Base-by-base conservation (phyloP, 768 basidiomycete genomes). In the Termitomyces sp. region DNA sequence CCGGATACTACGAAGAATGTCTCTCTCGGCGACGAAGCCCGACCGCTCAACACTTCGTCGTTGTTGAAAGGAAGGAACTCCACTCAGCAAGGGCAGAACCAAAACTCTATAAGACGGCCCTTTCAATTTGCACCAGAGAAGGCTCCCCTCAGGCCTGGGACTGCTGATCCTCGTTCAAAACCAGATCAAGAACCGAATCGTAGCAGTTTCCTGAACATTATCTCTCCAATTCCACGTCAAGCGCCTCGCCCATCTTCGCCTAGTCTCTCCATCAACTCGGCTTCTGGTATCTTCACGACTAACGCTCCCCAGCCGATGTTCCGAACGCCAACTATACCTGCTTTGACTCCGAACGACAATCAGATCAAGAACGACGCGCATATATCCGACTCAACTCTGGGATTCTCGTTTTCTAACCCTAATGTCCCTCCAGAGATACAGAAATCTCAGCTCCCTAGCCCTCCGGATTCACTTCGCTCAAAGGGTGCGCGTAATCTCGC, bases 211-310 rank as follows among this genome's bases (percentile, higher is more conserved):
- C 31, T 60, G 34, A 42, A 55, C 37, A 60, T 69, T 19, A 49
- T 65, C 12, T 68, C 71, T 35, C 71, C 69, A 25, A 57, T 66
- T 16, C 68, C 67, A 31, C 66, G 62, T 23, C 56, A 56, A 27
- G 63, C 63, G 25, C 44, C 65, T n/a, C 37, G 50, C 10, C 50
- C 37, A 19, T 38, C 50, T 27, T 63, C 67, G 32, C 29, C 63
- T 4, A 52, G 66, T 31, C 57, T 68, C 19, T 59, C 64, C 25
- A 63, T 52, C 32, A 60, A 52, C 32, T 50, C 61, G 16, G 59
- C 62, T 50, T 56, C 58, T 14, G 51, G 59, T 35, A 53, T 64
- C 11, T 59, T 68, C 14, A 43, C 60, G 48, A 49, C 57, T 11
- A 65, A 64, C 49, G 68, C 64, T 54, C 29, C 61, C 4, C 66